Evolutionary conservation across 169 alveolate species (phyloP), one percentile per base, ranked within the genome.

Genomic region (Eimeria falciformis): DNA sequence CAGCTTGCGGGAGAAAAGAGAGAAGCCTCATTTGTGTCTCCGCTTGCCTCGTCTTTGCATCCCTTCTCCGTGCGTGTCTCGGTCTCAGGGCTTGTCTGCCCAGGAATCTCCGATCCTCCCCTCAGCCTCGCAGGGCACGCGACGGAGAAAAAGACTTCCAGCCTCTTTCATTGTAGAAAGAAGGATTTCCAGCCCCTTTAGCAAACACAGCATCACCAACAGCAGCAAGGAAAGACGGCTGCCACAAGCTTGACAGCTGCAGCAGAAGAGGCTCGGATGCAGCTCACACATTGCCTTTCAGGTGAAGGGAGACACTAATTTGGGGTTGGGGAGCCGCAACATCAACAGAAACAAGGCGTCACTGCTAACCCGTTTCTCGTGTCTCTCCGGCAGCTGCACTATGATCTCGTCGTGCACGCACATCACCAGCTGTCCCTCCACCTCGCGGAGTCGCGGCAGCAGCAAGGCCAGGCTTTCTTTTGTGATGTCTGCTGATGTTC

Each of bases 401-500:
- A 96, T 96, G 58, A 96, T 95, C 90, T 96, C 98, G 83, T 96
- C 97, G 92, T 96, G 97, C 2, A 96, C 95, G 83, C 97, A 96
- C 92, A 96, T 90, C 79, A 96, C 95, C 89, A 96, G 92, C 88
- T 92, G 89, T 27, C 97, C 98, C 69, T 85, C 79, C 62, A 96
- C 78, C n/a, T 79, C 92, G 45, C 58, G 92, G 40, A 96, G 94
- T 75, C 87, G 92, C 75, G 86, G 94, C 47, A 94, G 96, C 55
- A 96, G 93, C 65, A 91, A 85, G 27, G 96, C 98, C 95, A 96
- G 82, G 50, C 97, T 92, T 83, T 96, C 96, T 83, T 96, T 96
- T n/a, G 96, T 95, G n/a, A 96, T 96, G 68, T 96, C 97, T 7
- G 97, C 97, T 53, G 97, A 96, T 14, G 98, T 96, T 14, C 98